phyloP scores from a whole-genome alignment of 202 grass and related monocot species.

The Hordeum pubiflorum region DNA sequence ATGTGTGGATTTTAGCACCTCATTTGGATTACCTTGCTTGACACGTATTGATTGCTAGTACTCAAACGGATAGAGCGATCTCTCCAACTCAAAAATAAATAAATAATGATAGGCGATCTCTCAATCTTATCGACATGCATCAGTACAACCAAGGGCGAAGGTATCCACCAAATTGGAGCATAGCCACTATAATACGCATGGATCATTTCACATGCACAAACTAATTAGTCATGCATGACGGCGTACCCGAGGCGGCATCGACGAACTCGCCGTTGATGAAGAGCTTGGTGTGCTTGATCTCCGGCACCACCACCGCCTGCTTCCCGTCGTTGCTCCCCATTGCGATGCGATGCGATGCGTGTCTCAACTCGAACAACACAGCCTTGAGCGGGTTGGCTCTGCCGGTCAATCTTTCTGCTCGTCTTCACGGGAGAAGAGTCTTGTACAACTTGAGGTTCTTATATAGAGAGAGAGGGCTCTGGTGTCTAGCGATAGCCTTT shows the following conservation, averaged over 20 bases:
- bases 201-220: background rate
- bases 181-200: background rate
- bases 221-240: background rate
- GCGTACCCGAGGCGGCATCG: slow-evolving; percentile 50
- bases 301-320: slow-evolving; percentile 35
- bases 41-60: background rate
- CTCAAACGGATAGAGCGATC: background rate
- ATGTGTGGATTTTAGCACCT: background rate
- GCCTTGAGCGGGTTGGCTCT: background rate
- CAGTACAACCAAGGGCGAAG: too few relatives aligned
- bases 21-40: background rate
- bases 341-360: background rate
- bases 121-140: too few relatives aligned
- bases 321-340: slow-evolving; percentile 39
- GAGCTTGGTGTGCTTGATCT: slow-evolving; percentile 91
- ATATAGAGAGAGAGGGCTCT: background rate
- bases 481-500: too few relatives aligned
- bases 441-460: background rate
- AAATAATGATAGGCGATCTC: too few relatives aligned
- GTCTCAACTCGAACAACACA: background rate
- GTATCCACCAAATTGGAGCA: background rate
- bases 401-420: background rate
- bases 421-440: background rate
- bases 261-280: slow-evolving; percentile 93
- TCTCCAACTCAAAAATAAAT: too few relatives aligned